A percentile compares a stretch with the other conserved stretches of the same genome.
Conservation (phyloP, 2,329 filamentous ascomycete genomes). For the Orbilia quercus region DNA sequence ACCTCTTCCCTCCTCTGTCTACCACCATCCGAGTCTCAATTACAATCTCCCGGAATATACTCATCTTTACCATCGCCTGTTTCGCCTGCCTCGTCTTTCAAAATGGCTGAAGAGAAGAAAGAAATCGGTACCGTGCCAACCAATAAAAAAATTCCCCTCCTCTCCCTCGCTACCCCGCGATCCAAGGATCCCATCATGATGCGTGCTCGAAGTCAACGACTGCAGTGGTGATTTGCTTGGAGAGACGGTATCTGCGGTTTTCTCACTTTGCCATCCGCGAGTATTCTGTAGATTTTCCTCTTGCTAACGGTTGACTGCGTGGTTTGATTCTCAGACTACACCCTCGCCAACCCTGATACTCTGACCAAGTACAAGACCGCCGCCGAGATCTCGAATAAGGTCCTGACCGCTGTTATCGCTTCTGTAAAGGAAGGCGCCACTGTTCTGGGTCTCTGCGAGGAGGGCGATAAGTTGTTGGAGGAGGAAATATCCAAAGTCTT, state of each 20-base stretch:
- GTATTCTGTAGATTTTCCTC: background rate
- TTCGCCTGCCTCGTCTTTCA: conserved; percentile 11
- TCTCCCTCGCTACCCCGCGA: conserved; percentile 56
- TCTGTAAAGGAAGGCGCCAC: conserved; percentile 69
- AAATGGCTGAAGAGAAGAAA: conserved; percentile 55
- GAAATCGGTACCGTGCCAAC: conserved; percentile 50
- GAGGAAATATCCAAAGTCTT: conserved; percentile 96
- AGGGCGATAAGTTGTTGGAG: conserved; percentile 92
- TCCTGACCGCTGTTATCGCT: conserved; percentile 85
- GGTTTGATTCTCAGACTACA: conserved; percentile 75
- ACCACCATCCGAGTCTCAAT: conserved; percentile 36
- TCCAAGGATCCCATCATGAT: conserved; percentile 60
- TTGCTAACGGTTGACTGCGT: conserved; percentile 25
- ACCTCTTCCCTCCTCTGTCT: conserved; percentile 9
- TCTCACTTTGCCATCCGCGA: background rate
- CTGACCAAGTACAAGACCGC: conserved; percentile 99
- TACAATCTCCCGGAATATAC: conserved; percentile 7
- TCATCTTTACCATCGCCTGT: conserved; percentile 1
- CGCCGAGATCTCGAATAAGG: conserved; percentile 93
- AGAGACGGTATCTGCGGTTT: conserved; percentile 18
- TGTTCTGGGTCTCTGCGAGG: conserved; percentile 92
- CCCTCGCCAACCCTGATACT: conserved; percentile 90
- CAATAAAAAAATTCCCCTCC: conserved; percentile 18
- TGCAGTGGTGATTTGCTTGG: conserved; percentile 30
- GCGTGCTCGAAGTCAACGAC: conserved; percentile 44